Evolutionary conservation across 495 filamentous ascomycete genomes (phyloP), one percentile per base, ranked within the genome.

Genomic region (Penicillium ucsense): DNA sequence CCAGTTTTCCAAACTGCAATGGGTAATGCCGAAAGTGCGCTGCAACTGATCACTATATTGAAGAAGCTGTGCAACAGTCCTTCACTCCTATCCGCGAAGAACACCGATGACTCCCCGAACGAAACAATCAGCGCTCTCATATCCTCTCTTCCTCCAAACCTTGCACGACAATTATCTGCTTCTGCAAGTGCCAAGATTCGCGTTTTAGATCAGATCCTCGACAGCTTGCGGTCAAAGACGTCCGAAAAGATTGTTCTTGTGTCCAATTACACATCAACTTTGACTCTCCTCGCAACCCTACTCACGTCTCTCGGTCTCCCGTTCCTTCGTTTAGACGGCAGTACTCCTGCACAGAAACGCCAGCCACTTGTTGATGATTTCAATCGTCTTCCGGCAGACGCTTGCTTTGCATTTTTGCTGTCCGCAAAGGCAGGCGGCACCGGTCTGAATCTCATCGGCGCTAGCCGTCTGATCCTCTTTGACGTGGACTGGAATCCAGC

Each of bases 11-110:
- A 78, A 45, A 72, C 65, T 34, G 77, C 79, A 4, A 68, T 88
- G 31, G 83, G 85, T 4, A 84, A 73, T 50, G 64, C 82, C 0
- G 82, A 88, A 48, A 74, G 76, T n/a, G 79, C 83, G 8, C 68
- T 91, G 2, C 79, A 86, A 46, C 76, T 91, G 5, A 88, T 89
- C 54, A 89, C 81, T 5, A 73, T 89, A 34, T 69, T 91, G 8
- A 91, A 89, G 63, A 89, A 91, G 60, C 72, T 89, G 9, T 89
- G 86, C 69, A 91, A 91, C 60, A 85, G 83, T 41, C 85, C 86
- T 1, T 82, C 77, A 0, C 63, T 89, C 5, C 68, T 89, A 6
- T 72, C 73, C 12, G 57, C 70, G 20, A 77, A 73, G 45, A 68
- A 57, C 29, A 55, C 49, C 20, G 56, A 72, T 36, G 52, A 62